These are phyloP conservation scores for Gomphus bonarii DNA, from an alignment of 1,284 basidiomycete genomes.

Conservation along the genomic window DNA sequence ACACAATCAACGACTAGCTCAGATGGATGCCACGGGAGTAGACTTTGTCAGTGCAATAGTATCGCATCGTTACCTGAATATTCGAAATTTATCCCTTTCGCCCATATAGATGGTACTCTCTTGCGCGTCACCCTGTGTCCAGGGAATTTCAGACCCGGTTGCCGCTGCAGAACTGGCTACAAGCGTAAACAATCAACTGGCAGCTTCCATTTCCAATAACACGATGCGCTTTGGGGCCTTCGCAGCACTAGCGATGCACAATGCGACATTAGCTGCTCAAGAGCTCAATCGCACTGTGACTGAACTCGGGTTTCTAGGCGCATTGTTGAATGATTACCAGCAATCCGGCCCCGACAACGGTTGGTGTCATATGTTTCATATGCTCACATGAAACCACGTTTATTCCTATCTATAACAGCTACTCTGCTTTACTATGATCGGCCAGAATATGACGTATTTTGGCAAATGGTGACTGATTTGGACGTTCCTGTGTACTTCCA, in stretches of 20 bases:
- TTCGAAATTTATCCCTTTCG: slow-evolving; percentile 14
- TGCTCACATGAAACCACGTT: background rate
- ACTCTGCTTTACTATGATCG: slow-evolving; percentile 33
- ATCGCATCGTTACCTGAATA: background rate
- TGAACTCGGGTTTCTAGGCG: slow-evolving; percentile 29
- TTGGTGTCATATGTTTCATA: slow-evolving; percentile 12
- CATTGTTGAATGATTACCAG: slow-evolving; percentile 30
- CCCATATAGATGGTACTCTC: slow-evolving; percentile 23
- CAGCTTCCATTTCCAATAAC: slow-evolving; percentile 28
- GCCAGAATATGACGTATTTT: slow-evolving; percentile 34
- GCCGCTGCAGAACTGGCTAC: slow-evolving; percentile 25
- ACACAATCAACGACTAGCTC: slow-evolving; percentile 27
- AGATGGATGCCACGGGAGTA: slow-evolving; percentile 30
- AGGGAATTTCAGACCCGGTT: slow-evolving; percentile 28
- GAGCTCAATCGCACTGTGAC: slow-evolving; percentile 31
- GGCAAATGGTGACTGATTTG: slow-evolving; percentile 30
- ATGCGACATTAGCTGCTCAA: slow-evolving; percentile 28
- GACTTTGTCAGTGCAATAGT: slow-evolving; percentile 20
- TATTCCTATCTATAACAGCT: background rate
- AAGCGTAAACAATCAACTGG: slow-evolving; percentile 27
- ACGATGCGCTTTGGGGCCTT: slow-evolving; percentile 32
- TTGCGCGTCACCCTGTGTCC: slow-evolving; percentile 29
- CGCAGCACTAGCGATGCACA: slow-evolving; percentile 35
- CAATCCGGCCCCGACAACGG: slow-evolving; percentile 26
- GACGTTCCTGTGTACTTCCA: slow-evolving; percentile 34